A percentile compares a stretch with the other conserved stretches of the same genome.
phyloP scores from a whole-genome alignment of 768 basidiomycete genomes.

The Mycena indigotica region DNA sequence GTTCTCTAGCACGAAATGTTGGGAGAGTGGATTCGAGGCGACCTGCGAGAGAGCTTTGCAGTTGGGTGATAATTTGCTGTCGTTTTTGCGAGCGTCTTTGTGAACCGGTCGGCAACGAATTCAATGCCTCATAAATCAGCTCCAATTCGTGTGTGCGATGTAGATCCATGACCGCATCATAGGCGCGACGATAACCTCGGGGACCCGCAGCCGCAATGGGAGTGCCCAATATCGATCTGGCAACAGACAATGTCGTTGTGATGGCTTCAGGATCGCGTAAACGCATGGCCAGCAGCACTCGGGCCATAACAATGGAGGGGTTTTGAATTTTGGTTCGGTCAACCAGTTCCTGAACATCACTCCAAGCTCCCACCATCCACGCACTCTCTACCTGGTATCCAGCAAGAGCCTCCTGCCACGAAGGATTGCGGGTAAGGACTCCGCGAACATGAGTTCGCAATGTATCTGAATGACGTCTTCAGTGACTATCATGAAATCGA shows the following conservation, averaged over 20 bases:
- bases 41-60: conserved; percentile 55
- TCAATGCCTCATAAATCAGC: conserved; percentile 53
- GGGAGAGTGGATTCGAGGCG: conserved; percentile 82
- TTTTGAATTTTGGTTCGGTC: conserved; percentile 50
- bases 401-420: conserved; percentile 77
- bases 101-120: conserved; percentile 39
- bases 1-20: conserved; percentile 85
- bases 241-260: conserved; percentile 54
- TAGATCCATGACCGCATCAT: conserved; percentile 82
- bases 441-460: conserved; percentile 93
- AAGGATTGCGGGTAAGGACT: conserved; percentile 79
- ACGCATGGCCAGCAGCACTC: conserved; percentile 80
- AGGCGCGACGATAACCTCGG: conserved; percentile 81
- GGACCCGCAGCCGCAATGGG: conserved; percentile 81
- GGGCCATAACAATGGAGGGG: conserved; percentile 72
- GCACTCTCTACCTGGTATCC: conserved; percentile 92
- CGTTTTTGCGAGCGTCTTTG: conserved; percentile 38
- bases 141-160: conserved; percentile 89
- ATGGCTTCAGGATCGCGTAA: conserved; percentile 50
- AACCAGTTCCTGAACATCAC: conserved; percentile 68
- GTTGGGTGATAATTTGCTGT: conserved; percentile 40
- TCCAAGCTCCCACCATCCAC: conserved; percentile 96
- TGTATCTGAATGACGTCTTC: conserved; percentile 66
- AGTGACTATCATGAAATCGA: neutral
- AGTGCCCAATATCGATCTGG: conserved; percentile 73